A percentile compares a stretch with the other conserved stretches of the same genome.
Evolutionary conservation across 176 grass and related monocot genomes (phyloP).

Genomic region (Oryza coarctata): DNA sequence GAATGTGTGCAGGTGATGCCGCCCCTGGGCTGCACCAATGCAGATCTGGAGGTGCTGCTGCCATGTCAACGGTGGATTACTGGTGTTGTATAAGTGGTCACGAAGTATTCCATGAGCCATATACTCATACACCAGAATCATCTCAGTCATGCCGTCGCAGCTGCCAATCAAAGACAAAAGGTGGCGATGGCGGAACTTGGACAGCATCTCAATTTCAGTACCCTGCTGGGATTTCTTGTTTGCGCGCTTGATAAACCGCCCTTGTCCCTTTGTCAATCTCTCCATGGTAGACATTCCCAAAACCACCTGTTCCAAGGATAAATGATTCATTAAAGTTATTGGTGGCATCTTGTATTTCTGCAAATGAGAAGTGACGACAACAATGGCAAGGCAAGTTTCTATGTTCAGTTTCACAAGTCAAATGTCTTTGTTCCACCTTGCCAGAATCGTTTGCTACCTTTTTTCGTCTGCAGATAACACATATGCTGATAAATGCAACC

Average conservation of each 20-base stretch:
- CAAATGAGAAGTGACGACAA: no score
- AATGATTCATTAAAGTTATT: no score
- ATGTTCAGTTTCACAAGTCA: no score
- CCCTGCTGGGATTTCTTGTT: conserved; percentile 34
- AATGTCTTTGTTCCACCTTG: no score
- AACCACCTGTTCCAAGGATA: no score
- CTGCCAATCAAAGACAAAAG: not conserved
- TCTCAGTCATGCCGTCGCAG: conserved; percentile 46
- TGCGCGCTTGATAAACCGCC: conserved; percentile 48
- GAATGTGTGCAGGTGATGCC: not conserved
- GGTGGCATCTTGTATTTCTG: no score
- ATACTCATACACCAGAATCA: not conserved
- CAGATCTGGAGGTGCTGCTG: not conserved
- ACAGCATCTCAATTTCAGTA: not conserved
- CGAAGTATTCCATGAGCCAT: not conserved
- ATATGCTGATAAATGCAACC: no score
- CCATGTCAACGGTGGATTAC: not conserved
- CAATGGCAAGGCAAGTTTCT: no score
- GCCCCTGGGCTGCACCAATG: not conserved
- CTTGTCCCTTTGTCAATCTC: conserved; percentile 25
- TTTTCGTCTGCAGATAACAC: no score
- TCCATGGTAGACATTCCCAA: conserved; percentile 50
- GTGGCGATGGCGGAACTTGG: not conserved
- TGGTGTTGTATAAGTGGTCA: not conserved
- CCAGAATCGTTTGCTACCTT: no score